A percentile compares a stretch with the other conserved stretches of the same genome.
These are phyloP conservation scores for Ilex paraguariensis DNA, from an alignment of 305 asterid genomes.

Conservation along the genomic window DNA sequence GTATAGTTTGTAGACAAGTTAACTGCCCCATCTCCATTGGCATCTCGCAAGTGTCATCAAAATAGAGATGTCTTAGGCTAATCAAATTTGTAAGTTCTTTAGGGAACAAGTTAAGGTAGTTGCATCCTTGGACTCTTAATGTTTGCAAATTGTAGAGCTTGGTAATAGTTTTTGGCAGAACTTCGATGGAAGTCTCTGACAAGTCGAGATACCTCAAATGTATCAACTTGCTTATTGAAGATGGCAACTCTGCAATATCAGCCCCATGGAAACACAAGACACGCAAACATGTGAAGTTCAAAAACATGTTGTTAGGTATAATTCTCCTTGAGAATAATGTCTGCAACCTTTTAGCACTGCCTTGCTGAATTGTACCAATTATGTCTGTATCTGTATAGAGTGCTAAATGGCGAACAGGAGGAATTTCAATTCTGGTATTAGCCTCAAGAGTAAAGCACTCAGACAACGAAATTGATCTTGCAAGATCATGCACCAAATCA, in stretches of 20 bases:
- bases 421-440: not conserved
- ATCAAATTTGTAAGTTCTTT: not conserved
- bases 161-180: not conserved
- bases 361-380: not conserved
- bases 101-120: not conserved
- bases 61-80: not conserved
- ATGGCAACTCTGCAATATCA: not conserved
- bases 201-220: not conserved
- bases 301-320: not conserved
- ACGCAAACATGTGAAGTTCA: not conserved
- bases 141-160: not conserved
- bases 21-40: conserved; percentile 13
- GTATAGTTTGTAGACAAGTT: conserved; percentile 21
- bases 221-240: not conserved
- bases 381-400: not conserved
- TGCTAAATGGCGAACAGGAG: not conserved
- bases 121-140: no score
- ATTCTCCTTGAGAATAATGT: not conserved
- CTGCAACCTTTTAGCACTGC: not conserved
- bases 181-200: not conserved
- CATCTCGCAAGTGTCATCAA: not conserved
- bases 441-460: not conserved
- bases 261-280: not conserved
- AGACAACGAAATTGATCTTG: not conserved
- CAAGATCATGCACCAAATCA: not conserved